These are phyloP conservation scores for Rostrohypoxylon terebratum DNA, from an alignment of 495 filamentous ascomycete species.

Conservation along the genomic window DNA sequence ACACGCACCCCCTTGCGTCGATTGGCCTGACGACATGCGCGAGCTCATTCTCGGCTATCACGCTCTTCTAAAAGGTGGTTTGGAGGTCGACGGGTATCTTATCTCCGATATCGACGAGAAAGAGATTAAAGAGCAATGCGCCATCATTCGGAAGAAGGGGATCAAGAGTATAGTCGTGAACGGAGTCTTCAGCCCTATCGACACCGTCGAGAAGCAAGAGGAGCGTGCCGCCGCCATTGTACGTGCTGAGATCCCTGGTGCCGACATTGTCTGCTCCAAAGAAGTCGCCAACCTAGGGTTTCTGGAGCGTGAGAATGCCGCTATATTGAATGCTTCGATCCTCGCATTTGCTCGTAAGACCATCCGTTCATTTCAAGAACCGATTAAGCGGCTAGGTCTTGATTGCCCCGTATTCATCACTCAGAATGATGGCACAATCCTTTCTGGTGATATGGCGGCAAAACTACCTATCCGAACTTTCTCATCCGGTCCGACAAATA, in stretches of 20 bases:
- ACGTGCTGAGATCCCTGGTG: slow-evolving; percentile 56
- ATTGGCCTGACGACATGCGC: slow-evolving; percentile 60
- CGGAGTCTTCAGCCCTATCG: slow-evolving; percentile 69
- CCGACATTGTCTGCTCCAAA: slow-evolving; percentile 63
- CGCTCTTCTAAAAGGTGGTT: slow-evolving; percentile 59
- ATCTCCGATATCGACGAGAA: slow-evolving; percentile 60
- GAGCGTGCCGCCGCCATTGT: slow-evolving; percentile 59
- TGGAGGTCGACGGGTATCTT: slow-evolving; percentile 63
- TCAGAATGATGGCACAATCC: slow-evolving; percentile 68
- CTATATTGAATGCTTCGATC: slow-evolving; percentile 67
- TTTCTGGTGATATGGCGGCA: slow-evolving; percentile 60
- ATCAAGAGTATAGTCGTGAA: slow-evolving; percentile 66
- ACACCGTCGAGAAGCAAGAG: slow-evolving; percentile 62
- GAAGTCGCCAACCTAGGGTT: slow-evolving; percentile 64
- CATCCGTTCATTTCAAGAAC: slow-evolving; percentile 60
- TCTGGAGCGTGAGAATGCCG: slow-evolving; percentile 68
- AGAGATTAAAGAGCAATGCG: slow-evolving; percentile 58
- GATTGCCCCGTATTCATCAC: slow-evolving; percentile 66
- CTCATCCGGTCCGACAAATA: slow-evolving; percentile 67
- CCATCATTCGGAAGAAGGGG: slow-evolving; percentile 56
- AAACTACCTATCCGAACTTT: slow-evolving; percentile 66
- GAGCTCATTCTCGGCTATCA: slow-evolving; percentile 60
- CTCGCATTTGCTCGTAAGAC: slow-evolving; percentile 62
- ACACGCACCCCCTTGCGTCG: slow-evolving; percentile 66
- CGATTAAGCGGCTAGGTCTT: slow-evolving; percentile 60